Evolutionary conservation across 1,139 yeast species (phyloP).

Genomic region (Saccharomyces hybrid): DNA sequence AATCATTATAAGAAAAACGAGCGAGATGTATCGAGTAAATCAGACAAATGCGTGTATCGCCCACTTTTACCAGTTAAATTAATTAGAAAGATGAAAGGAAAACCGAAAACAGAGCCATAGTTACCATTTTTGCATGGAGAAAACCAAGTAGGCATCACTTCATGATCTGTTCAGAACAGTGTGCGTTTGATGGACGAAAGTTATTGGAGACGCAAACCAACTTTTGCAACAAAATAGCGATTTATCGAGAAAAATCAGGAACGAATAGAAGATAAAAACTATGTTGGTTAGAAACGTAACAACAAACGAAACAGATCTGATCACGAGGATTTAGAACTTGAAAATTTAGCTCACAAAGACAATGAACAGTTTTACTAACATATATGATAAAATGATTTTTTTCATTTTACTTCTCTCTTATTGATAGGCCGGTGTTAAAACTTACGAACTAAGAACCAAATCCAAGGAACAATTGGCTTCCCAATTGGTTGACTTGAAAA

Average conservation of each 20-base stretch:
- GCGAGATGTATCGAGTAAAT: not conserved
- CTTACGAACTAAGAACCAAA: too few species aligned
- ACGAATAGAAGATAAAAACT: conserved; percentile 34
- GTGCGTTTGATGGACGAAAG: not conserved
- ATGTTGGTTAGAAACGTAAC: too few species aligned
- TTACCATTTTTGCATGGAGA: conserved; percentile 41
- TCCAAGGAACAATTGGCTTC: too few species aligned
- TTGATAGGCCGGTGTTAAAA: conserved; percentile 19
- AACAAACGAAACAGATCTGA: too few species aligned
- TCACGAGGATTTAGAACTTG: not conserved
- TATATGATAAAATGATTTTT: conserved; percentile 28
- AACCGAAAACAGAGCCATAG: not conserved
- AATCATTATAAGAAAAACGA: not conserved
- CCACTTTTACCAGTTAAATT: not conserved
- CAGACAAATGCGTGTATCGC: not conserved
- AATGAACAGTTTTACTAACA: not conserved
- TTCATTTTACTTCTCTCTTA: not conserved
- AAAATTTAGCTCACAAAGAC: not conserved
- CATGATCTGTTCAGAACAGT: not conserved
- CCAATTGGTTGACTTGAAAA: too few species aligned
- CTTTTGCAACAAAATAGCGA: not conserved
- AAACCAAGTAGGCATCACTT: not conserved
- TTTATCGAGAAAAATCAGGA: not conserved
- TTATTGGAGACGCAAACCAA: not conserved
- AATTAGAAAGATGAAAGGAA: not conserved